These are phyloP conservation scores for Fusarium sp. DNA, from an alignment of 2,329 filamentous ascomycete genomes.

Conservation along the genomic window DNA sequence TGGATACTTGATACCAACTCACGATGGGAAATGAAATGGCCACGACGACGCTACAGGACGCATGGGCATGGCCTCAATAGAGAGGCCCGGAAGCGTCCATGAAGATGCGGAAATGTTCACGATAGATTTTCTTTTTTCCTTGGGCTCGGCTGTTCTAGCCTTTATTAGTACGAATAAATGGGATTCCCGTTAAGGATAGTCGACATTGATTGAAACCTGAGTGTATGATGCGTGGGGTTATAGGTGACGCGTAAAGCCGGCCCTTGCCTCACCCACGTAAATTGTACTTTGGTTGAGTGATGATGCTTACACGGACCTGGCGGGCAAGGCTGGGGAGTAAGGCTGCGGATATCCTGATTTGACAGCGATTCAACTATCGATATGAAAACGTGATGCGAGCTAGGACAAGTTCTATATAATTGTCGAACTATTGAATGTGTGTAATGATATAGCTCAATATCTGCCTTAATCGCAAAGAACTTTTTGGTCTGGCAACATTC, in stretches of 20 bases:
- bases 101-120: conserved; percentile 50
- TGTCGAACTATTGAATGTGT: no score
- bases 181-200: conserved; percentile 9
- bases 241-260: neutral
- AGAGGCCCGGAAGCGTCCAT: conserved; percentile 47
- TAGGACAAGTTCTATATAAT: neutral
- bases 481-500: neutral
- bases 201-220: neutral
- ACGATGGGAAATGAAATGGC: conserved; percentile 40
- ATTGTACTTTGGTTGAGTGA: neutral
- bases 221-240: neutral
- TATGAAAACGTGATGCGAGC: neutral
- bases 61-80: conserved; percentile 49
- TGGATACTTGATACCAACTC: conserved; percentile 41
- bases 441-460: no score
- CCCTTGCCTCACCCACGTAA: neutral
- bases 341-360: neutral
- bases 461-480: no score
- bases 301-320: neutral
- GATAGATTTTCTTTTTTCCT: conserved; percentile 52
- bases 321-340: neutral
- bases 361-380: neutral
- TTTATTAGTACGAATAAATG: conserved; percentile 47
- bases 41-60: conserved; percentile 48
- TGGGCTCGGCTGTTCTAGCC: conserved; percentile 41